phyloP scores from a whole-genome alignment of 148 eudicot species.

The Cornus suecica region DNA sequence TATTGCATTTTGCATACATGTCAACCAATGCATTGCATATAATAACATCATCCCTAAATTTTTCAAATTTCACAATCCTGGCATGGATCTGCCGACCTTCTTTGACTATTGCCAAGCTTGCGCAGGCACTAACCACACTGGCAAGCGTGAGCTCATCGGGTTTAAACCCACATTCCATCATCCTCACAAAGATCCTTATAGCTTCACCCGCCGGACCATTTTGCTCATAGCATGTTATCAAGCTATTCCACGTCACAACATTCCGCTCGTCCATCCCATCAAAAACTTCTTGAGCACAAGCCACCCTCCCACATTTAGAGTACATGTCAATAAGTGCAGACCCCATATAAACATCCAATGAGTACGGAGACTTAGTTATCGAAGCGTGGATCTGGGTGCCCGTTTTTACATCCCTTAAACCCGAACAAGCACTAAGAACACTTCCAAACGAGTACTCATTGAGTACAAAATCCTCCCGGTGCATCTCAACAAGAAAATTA shows the following conservation, averaged over 20 bases:
- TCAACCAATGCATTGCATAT: slow-evolving; percentile 91
- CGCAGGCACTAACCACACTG: slow-evolving; percentile 86
- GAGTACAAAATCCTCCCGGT: slow-evolving; percentile 45
- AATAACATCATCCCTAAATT: slow-evolving; percentile 52
- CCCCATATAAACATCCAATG: slow-evolving; percentile 66
- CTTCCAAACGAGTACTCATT: slow-evolving; percentile 74
- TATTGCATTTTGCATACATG: slow-evolving; percentile 85
- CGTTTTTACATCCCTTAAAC: slow-evolving; percentile 44
- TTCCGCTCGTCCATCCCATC: slow-evolving; percentile 64
- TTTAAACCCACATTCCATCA: slow-evolving; percentile 52
- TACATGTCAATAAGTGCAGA: slow-evolving; percentile 91
- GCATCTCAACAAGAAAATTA: slow-evolving; percentile 62
- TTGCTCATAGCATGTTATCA: slow-evolving; percentile 86
- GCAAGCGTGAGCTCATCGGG: slow-evolving; percentile 85
- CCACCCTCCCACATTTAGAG: slow-evolving; percentile 66
- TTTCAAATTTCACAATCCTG: slow-evolving; percentile 48
- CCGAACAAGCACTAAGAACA: slow-evolving; percentile 83
- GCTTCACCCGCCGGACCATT: slow-evolving; percentile 74
- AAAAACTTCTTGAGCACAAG: slow-evolving; percentile 52
- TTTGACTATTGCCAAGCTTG: slow-evolving; percentile 48
- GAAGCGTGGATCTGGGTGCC: slow-evolving; percentile 67
- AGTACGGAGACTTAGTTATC: slow-evolving; percentile 42
- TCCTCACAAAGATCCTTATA: slow-evolving; percentile 46
- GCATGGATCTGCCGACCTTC: slow-evolving; percentile 73
- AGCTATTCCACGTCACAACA: slow-evolving; percentile 79